Base-by-base conservation (phyloP, 169 alveolate genomes). In the Plasmodium gallinaceum region DNA sequence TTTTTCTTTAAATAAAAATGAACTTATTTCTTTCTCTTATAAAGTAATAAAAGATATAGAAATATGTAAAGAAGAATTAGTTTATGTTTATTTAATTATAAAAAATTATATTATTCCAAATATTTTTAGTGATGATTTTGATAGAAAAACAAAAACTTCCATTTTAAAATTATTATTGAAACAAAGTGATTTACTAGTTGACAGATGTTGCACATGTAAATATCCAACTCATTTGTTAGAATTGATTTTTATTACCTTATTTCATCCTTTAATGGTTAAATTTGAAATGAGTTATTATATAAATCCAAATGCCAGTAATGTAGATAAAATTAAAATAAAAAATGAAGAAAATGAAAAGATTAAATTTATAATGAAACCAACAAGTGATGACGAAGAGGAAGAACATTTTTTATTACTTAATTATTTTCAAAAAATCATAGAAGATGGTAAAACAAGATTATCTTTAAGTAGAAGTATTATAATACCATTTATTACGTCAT, bases 401-500 rank as follows among this genome's bases (percentile, higher is more conserved):
- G 10, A n/a, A 8, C 64, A 68, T 14, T 64, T 9, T 54, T 37
- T 46, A 32, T 22, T 76, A 37, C 54, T 76, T 9, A 46, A 48
- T 18, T 64, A 46, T 45, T 51, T 76, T 0, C 16, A 66, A 26
- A 76, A 76, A n/a, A 76, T 76, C 24, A 24, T 76, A 24, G 66
- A 48, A 20, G 42, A 45, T n/a, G 69, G 89, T 0, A 48, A 76
- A 42, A 76, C 70, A 0, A 76, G 62, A 54, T 37, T 76, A 1
- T 76, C 89, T 2, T 20, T 76, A 62, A 26, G 65, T 14, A 45
- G 89, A 76, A 45, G 75, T 57, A 32, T 68, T 9, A 52, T 76
- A 42, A 76, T 76, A 24, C 89, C 89, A 0, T 64, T 76, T 37
- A 46, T 76, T 7, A 62, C 89, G 0, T 76, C 89, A 4, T 92